Evolutionary conservation across 306 rosid genomes (phyloP).

Genomic region (Astragalus glycyphyllos): DNA sequence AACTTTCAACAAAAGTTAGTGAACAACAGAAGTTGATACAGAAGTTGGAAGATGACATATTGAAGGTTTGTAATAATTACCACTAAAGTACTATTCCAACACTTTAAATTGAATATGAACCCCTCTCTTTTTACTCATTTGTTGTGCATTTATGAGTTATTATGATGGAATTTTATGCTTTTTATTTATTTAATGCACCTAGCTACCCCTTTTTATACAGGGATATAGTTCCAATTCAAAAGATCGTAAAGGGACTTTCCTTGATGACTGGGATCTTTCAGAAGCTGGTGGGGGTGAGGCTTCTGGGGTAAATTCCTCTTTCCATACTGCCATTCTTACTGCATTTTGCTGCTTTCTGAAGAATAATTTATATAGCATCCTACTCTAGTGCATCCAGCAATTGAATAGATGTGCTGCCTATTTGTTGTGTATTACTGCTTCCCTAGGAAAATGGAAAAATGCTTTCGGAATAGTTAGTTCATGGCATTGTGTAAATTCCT

Average conservation of each 20-base stretch:
- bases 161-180: constrained; percentile 30
- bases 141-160: constrained; percentile 1
- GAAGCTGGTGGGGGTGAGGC: constrained; percentile 75
- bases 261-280: constrained; percentile 97
- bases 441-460: constrained; percentile 1
- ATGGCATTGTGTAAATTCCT: constrained; percentile 4
- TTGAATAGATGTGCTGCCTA: background rate
- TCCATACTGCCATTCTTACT: constrained; percentile 26
- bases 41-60: constrained; percentile 96
- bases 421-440: constrained; percentile 22
- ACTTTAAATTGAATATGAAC: constrained; percentile 21
- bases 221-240: constrained; percentile 89
- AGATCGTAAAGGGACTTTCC: constrained; percentile 76
- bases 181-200: constrained; percentile 25
- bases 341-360: constrained; percentile 33
- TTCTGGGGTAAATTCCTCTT: constrained; percentile 69
- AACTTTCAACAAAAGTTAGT: constrained; percentile 67
- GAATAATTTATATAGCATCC: constrained; percentile 3
- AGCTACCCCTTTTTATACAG: constrained; percentile 54
- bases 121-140: constrained; percentile 15
- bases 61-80: constrained; percentile 65
- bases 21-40: constrained; percentile 88
- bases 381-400: no score
- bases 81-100: constrained; percentile 24
- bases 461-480: constrained; percentile 9